Percentiles rank a stretch among this genome's conserved stretches.
Evolutionary conservation across 306 rosid genomes (phyloP).

Genomic region (Canavalia ensiformis): DNA sequence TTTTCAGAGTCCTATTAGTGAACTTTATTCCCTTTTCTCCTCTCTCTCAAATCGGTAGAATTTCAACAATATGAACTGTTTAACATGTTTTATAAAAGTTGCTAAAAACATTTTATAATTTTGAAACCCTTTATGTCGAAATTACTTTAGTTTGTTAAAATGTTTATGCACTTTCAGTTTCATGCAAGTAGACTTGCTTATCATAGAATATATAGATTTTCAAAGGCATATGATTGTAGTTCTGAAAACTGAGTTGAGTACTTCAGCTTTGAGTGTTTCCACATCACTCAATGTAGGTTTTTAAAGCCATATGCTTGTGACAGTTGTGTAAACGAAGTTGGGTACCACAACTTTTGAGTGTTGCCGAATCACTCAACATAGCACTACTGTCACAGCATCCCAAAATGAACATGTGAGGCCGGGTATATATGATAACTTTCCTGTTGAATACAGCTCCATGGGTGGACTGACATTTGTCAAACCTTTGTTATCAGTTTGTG

Average conservation of each 20-base stretch:
- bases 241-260: conserved; percentile 11
- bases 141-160: background rate
- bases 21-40: background rate
- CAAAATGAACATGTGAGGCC: conserved; percentile 3
- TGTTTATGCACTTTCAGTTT: background rate
- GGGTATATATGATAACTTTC: background rate
- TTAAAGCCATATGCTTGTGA: background rate
- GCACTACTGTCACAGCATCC: conserved; percentile 17
- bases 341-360: background rate
- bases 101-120: background rate
- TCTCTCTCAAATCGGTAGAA: background rate
- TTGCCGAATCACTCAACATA: background rate
- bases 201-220: background rate
- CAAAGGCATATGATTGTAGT: background rate
- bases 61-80: conserved; percentile 5
- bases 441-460: conserved; percentile 18
- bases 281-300: background rate
- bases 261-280: background rate
- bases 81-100: background rate
- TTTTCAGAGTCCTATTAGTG: conserved; percentile 22
- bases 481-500: conserved; percentile 1
- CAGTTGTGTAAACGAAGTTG: conserved; percentile 10
- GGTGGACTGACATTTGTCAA: conserved; percentile 17
- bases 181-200: background rate
- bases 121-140: background rate